phyloP scores from a whole-genome alignment of 1,284 basidiomycete species.

The Malassezia obtusa region DNA sequence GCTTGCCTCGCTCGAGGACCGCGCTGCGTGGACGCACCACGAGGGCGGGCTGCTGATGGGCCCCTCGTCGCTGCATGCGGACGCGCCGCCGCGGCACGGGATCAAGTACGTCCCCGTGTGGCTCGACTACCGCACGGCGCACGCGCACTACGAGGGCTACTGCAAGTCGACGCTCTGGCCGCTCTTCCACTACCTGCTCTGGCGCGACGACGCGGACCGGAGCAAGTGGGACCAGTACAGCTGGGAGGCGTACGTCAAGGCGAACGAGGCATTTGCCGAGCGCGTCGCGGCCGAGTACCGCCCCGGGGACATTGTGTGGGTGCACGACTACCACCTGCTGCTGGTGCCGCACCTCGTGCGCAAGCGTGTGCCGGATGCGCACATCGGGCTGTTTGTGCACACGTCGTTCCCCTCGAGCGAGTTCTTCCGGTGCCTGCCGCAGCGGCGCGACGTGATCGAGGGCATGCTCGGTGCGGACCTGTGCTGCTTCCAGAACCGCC shows the following conservation, averaged over 20 bases:
- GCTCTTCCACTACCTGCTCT: constrained; percentile 93
- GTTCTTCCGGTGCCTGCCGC: constrained; percentile 81
- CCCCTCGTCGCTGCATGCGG: constrained; percentile 18
- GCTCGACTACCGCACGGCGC: constrained; percentile 78
- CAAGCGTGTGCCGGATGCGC: constrained; percentile 62
- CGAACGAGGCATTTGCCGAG: constrained; percentile 75
- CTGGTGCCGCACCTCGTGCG: constrained; percentile 79
- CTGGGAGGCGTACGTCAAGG: constrained; percentile 73
- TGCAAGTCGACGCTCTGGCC: constrained; percentile 98
- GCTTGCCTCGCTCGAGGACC: constrained; percentile 38
- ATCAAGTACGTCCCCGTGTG: constrained; percentile 75
- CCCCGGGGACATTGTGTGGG: constrained; percentile 68
- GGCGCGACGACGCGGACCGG: constrained; percentile 67
- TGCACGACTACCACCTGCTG: constrained; percentile 67
- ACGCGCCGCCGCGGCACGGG: constrained; percentile 26
- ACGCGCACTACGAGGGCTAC: constrained; percentile 83
- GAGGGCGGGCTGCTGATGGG: constrained; percentile 27
- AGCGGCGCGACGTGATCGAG: constrained; percentile 80
- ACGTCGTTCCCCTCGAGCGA: constrained; percentile 95
- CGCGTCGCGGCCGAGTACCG: constrained; percentile 65
- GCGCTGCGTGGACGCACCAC: constrained; percentile 31
- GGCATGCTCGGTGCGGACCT: constrained; percentile 97
- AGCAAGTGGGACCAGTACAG: constrained; percentile 60
- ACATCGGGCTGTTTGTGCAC: constrained; percentile 84
- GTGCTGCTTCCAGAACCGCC: constrained; percentile 91